Conservation (phyloP, 140 eudicot species). For the Ambrosia hybrid region DNA sequence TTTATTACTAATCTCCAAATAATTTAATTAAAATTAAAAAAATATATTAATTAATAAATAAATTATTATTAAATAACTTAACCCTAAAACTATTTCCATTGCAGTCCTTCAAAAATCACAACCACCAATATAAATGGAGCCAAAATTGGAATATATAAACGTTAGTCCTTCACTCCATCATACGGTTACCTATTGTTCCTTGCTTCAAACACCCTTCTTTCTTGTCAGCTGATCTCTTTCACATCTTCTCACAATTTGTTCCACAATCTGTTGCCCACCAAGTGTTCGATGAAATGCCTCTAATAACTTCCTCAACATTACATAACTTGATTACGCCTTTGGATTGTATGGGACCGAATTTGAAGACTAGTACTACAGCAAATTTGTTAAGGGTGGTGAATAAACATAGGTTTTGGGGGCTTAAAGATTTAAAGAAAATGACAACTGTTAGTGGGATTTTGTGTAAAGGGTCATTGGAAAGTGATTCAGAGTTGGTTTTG, state of each 20-base stretch:
- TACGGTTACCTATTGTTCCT: conserved; percentile 38
- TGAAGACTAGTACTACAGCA: conserved; percentile 9
- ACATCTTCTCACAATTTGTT: neutral
- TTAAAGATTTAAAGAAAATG: conserved; percentile 19
- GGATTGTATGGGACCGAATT: conserved; percentile 18
- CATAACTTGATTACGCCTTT: conserved; percentile 30
- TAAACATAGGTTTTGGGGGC: conserved; percentile 20
- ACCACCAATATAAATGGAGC: conserved; percentile 1
- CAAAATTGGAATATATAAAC: conserved; percentile 2
- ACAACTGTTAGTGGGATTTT: conserved; percentile 23
- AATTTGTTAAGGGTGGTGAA: conserved; percentile 11
- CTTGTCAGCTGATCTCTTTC: neutral
- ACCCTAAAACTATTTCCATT: neutral
- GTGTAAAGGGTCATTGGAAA: conserved; percentile 42
- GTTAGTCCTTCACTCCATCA: neutral
- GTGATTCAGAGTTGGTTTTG: conserved; percentile 27
- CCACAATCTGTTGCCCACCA: neutral
- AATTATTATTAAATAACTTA: neutral
- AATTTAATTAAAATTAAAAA: too few species aligned
- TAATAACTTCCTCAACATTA: conserved; percentile 27
- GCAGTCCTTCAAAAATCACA: neutral
- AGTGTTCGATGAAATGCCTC: conserved; percentile 84
- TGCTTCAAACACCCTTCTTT: conserved; percentile 42
- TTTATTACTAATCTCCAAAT: too few species aligned
- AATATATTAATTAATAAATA: too few species aligned